Base-by-base conservation (phyloP, 192 early-diverging fungal genomes). In the Obelidium mucronatum region DNA sequence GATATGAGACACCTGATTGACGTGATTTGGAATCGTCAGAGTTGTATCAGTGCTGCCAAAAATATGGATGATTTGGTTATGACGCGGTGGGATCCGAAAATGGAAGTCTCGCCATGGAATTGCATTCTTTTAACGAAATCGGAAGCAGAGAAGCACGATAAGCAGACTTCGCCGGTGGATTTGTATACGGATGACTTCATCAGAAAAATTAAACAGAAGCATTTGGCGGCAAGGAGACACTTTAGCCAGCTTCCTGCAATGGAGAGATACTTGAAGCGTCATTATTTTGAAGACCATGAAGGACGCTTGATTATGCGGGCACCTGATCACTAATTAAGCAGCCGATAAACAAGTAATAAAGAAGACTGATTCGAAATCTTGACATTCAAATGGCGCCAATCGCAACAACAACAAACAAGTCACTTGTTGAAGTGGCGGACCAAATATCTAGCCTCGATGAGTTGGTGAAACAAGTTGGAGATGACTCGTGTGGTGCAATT, bases 401-500 rank as follows among this genome's bases (percentile, higher is more conserved):
- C n/a, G n/a, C n/a, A n/a, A n/a, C n/a, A n/a, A n/a, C n/a, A n/a
- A n/a, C n/a, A n/a, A n/a, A n/a, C 44, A 48, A 48, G 44, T 15
- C 24, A 11, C 22, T 58, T 26, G 24, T 31, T 26, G 24, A 24
- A 8, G 55, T 58, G 17, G 55, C 55, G 5, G 55, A 58, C 24
- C 8, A 8, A 22, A 58, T 58, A 11, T 8, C 13, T 31, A 58
- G 17, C 5, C 55, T 58, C 24, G 55, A 58, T 58, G 24, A 58
- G 26, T 26, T 58, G 26, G 55, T 58, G 17, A 11, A 24, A 5
- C 77, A 87, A 5, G 93, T 94, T 2, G 82, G 89, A 19, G 86
- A 85, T 79, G 87, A 89, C 63, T 78, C 79, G 2, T 93, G 93
- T 6, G 96, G 96, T n/a, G 96, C 96, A 1, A 93, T 96, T 55